Base-by-base conservation (phyloP, 495 filamentous ascomycete species). In the Penicillium lividum region DNA sequence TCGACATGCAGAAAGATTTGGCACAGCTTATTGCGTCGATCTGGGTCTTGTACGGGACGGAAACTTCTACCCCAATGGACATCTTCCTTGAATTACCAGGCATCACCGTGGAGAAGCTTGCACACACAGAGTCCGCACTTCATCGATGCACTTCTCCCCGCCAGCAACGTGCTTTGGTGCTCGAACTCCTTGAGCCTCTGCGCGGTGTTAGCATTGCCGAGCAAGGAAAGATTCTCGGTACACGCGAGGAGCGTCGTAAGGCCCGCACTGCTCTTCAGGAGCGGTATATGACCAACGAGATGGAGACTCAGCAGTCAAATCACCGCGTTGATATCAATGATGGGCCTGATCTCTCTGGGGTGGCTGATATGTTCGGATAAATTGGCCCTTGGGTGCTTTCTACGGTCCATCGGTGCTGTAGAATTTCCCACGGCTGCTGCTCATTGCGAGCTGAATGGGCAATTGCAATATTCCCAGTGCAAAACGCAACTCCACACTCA, bases 1-100 rank as follows among this genome's bases (percentile, higher is more conserved):
- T 97, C 42, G 94, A 99, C 56, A 84, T 93, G 66, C 94, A 99
- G 65, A 95, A 92, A 70, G 94, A 98, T 36, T 82, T 98, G 9
- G 94, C 91, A 13, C 80, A 86, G 34, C 81, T 97, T 5, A 96
- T 99, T 62, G 92, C 92, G 2, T 82, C 86, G 6, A 94, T 97
- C 54, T 81, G 95, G 68, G 79, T 86, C 5, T 77, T 88, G 25
- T 97, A 96, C 67, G 84, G 79, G 6, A 74, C 78, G 2, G 68
- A 79, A 36, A 94, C 89, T 34, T 62, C 67, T 8, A 83, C 74
- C 9, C 80, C 80, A 13, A 78, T 78, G 13, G 60, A 73, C 1
- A 74, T 87, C 10, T 76, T 89, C 16, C 68, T 86, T 16, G 80
- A 76, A 28, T 70, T 89, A 42, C 85, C 85, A 6, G 83, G 80